Evolutionary conservation across 768 basidiomycete species (phyloP).

Genomic region (Kwoniella dendrophila): DNA sequence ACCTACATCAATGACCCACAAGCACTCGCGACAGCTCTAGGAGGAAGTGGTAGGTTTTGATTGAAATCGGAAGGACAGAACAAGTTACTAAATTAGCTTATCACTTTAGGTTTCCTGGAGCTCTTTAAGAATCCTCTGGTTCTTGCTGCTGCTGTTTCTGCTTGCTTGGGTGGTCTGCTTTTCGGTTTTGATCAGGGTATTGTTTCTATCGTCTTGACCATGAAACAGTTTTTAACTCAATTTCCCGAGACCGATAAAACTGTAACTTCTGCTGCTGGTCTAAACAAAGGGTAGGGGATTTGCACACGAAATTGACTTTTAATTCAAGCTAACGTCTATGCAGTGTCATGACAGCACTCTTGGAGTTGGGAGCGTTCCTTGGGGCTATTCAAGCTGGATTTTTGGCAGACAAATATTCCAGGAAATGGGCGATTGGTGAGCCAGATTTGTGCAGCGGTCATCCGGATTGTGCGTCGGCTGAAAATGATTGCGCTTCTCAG

Average conservation of each 20-base stretch:
- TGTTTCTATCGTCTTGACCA: slow-evolving; percentile 4
- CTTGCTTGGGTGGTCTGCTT: slow-evolving; percentile 3
- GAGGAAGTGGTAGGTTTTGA: neutral
- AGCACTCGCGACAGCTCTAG: neutral
- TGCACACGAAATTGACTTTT: neutral
- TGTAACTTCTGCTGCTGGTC: neutral
- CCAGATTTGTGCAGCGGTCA: neutral
- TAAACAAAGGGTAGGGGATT: slow-evolving; percentile 4
- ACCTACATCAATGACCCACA: slow-evolving; percentile 1
- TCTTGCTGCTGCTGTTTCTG: neutral
- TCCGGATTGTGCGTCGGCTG: neutral
- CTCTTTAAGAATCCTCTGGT: neutral
- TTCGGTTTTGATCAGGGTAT: slow-evolving; percentile 10
- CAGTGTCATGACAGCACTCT: slow-evolving; percentile 5
- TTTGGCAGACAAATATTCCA: slow-evolving; percentile 71
- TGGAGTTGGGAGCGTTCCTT: slow-evolving; percentile 64
- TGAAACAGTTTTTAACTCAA: neutral
- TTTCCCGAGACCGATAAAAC: slow-evolving; percentile 4
- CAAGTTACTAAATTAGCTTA: no score
- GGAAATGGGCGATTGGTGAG: slow-evolving; percentile 58
- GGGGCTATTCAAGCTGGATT: slow-evolving; percentile 70
- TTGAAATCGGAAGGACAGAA: no score
- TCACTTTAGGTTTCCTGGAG: neutral
- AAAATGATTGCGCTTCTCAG: neutral
- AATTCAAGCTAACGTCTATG: neutral